phyloP scores from a whole-genome alignment of 345 rosid genomes.

The Sonneratia caseolaris region DNA sequence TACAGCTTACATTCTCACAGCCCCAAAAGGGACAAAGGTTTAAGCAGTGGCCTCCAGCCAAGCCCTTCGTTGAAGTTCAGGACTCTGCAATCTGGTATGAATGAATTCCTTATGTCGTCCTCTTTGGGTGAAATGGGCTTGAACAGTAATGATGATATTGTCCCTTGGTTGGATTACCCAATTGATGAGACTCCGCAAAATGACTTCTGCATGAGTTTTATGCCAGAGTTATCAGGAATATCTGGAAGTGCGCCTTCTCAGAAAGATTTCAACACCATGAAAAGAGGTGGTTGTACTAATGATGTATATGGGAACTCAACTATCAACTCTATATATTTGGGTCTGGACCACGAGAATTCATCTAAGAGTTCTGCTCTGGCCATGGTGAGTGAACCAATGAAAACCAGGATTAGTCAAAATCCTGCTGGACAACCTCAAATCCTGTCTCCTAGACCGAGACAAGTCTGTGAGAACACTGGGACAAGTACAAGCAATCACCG shows the following conservation, averaged over 20 bases:
- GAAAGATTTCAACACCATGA: constrained; percentile 29
- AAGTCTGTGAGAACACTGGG: constrained; percentile 7
- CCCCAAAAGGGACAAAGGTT: constrained; percentile 18
- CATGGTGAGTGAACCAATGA: not conserved
- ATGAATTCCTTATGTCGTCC: constrained; percentile 40
- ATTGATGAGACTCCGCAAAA: constrained; percentile 29
- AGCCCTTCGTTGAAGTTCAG: constrained; percentile 24
- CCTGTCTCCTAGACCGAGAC: not conserved
- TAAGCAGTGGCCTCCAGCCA: constrained; percentile 16
- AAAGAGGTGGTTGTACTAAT: constrained; percentile 15
- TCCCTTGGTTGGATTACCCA: constrained; percentile 62
- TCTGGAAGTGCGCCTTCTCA: constrained; percentile 30
- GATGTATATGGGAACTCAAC: constrained; percentile 16
- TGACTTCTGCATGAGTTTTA: constrained; percentile 48
- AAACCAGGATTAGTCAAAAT: not conserved
- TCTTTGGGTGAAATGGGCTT: constrained; percentile 40
- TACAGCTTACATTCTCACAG: constrained; percentile 16
- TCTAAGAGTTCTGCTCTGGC: not conserved
- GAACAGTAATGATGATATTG: constrained; percentile 56
- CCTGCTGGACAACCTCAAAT: not conserved
- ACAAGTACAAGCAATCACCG: constrained; percentile 10
- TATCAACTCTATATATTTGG: constrained; percentile 7
- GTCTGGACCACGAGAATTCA: not conserved
- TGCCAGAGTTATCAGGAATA: constrained; percentile 51
- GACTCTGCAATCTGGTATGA: constrained; percentile 19